These are phyloP conservation scores for Geosmithia morbida DNA, from an alignment of 2,329 filamentous ascomycete genomes.

Conservation along the genomic window DNA sequence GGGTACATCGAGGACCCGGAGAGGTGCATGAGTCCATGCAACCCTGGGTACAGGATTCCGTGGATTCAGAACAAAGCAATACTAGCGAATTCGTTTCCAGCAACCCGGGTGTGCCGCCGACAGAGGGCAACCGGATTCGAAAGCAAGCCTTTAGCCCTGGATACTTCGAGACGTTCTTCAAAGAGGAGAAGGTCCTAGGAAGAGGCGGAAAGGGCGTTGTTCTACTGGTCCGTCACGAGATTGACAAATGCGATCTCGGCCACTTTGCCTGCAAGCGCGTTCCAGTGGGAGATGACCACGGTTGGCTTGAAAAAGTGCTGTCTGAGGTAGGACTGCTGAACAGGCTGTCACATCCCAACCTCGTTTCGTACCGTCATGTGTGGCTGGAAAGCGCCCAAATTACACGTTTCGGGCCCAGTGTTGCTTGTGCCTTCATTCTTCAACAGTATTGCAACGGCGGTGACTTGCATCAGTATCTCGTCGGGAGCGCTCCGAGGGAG, in stretches of 20 bases:
- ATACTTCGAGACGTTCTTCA: constrained; percentile 89
- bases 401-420: constrained; percentile 74
- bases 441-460: constrained; percentile 96
- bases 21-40: background rate
- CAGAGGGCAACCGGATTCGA: constrained; percentile 57
- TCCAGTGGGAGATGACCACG: constrained; percentile 85
- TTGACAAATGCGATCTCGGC: constrained; percentile 78
- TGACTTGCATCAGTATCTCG: constrained; percentile 76
- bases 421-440: constrained; percentile 90
- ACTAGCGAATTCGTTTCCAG: constrained; percentile 38
- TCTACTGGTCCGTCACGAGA: constrained; percentile 78
- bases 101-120: constrained; percentile 29
- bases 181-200: constrained; percentile 74
- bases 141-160: constrained; percentile 78
- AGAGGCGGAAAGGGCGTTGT: constrained; percentile 91
- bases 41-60: background rate
- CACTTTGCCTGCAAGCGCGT: constrained; percentile 95
- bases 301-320: constrained; percentile 87
- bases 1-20: constrained; percentile 4
- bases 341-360: constrained; percentile 81
- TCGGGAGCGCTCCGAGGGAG: constrained; percentile 49
- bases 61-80: constrained; percentile 6
- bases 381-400: constrained; percentile 87
- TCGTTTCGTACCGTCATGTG: constrained; percentile 93
- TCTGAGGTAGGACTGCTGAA: constrained; percentile 88